These are phyloP conservation scores for Haplosporangium sp. DNA, from an alignment of 371 early-diverging fungal genomes.

Conservation along the genomic window DNA sequence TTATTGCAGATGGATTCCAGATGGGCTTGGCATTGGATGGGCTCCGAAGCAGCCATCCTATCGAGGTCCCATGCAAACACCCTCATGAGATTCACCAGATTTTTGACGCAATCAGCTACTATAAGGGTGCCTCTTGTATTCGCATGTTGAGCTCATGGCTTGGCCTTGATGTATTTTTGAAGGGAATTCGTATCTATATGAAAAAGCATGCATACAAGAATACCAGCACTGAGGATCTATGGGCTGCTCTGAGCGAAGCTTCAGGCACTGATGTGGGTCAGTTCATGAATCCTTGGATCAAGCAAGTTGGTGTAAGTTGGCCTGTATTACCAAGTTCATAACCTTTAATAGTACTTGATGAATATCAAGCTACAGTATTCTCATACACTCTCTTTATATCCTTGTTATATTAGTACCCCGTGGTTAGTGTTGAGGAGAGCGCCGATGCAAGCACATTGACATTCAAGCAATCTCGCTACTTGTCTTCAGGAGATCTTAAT, in stretches of 20 bases:
- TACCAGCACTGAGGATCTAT: slow-evolving; percentile 87
- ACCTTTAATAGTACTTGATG: neutral
- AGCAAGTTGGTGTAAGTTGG: slow-evolving; percentile 76
- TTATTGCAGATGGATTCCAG: slow-evolving; percentile 81
- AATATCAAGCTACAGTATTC: neutral
- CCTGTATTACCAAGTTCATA: neutral
- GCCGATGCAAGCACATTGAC: slow-evolving; percentile 62
- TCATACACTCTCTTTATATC: neutral
- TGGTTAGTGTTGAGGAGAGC: slow-evolving; percentile 71
- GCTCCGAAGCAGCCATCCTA: slow-evolving; percentile 85
- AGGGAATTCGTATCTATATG: slow-evolving; percentile 86
- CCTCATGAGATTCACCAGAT: slow-evolving; percentile 83
- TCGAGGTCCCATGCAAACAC: slow-evolving; percentile 86
- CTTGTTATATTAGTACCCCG: slow-evolving; percentile 68
- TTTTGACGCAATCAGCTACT: slow-evolving; percentile 84
- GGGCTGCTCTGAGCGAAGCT: slow-evolving; percentile 79
- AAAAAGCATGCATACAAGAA: slow-evolving; percentile 82
- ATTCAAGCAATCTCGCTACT: slow-evolving; percentile 80
- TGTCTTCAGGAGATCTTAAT: slow-evolving; percentile 79
- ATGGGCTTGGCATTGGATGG: slow-evolving; percentile 81
- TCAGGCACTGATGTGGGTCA: slow-evolving; percentile 77
- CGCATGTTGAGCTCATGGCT: slow-evolving; percentile 83
- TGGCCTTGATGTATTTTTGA: slow-evolving; percentile 68
- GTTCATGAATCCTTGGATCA: slow-evolving; percentile 89
- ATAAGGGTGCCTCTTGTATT: slow-evolving; percentile 93